Conservation (phyloP, 1,284 basidiomycete species). For the Cystobasidium sp. region DNA sequence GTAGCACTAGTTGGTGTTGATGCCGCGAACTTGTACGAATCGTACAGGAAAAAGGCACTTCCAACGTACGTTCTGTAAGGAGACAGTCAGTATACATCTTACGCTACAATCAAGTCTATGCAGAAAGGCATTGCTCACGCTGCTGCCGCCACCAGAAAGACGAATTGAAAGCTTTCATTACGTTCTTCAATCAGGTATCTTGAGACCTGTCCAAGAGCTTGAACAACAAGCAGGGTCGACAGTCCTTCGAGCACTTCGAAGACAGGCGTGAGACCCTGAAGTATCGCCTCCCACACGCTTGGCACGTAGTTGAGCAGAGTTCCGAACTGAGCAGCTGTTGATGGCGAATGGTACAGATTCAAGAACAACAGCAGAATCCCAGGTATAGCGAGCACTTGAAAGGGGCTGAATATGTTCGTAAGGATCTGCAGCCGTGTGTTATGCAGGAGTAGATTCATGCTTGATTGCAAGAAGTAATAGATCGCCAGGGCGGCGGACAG, state of each 20-base stretch:
- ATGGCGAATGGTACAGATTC: slow-evolving; percentile 63
- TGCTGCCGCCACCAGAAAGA: slow-evolving; percentile 71
- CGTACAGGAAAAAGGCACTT: slow-evolving; percentile 51
- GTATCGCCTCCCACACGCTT: slow-evolving; percentile 71
- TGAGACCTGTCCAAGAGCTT: slow-evolving; percentile 71
- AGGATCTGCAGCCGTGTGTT: slow-evolving; percentile 50
- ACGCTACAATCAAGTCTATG: slow-evolving; percentile 54
- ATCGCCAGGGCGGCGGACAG: slow-evolving; percentile 52
- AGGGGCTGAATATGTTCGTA: slow-evolving; percentile 43
- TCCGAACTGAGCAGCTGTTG: slow-evolving; percentile 66
- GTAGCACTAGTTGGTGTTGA: slow-evolving; percentile 81
- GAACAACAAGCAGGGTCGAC: slow-evolving; percentile 77
- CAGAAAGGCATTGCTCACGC: slow-evolving; percentile 60
- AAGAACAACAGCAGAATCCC: slow-evolving; percentile 80
- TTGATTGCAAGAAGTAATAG: slow-evolving; percentile 50
- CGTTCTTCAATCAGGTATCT: slow-evolving; percentile 70
- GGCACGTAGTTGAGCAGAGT: slow-evolving; percentile 64
- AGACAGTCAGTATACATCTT: not conserved
- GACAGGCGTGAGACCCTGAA: slow-evolving; percentile 72
- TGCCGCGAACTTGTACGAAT: slow-evolving; percentile 70
- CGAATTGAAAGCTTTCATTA: slow-evolving; percentile 74
- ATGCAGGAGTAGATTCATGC: slow-evolving; percentile 50
- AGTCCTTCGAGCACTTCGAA: slow-evolving; percentile 82
- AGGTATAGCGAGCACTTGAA: slow-evolving; percentile 65
- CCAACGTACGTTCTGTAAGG: slow-evolving; percentile 50